Conservation (phyloP, 106 monocot species). For the Acanthochlamys bracteata region DNA sequence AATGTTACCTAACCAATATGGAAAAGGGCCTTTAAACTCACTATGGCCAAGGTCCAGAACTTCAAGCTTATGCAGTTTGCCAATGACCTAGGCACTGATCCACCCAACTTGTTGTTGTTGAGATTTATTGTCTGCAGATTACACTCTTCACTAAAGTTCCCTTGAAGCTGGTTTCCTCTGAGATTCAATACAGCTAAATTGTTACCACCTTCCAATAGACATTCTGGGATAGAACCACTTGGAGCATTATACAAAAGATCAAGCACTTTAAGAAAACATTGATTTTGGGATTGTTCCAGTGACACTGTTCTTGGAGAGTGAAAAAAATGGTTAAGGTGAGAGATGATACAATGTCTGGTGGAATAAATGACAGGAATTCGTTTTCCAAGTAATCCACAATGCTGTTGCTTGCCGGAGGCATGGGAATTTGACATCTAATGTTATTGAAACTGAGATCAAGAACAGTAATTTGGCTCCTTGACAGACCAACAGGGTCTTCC, state of each 20-base stretch:
- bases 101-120: conserved; percentile 33
- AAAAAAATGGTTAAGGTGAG: not conserved
- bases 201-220: conserved; percentile 14
- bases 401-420: conserved; percentile 22
- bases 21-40: conserved; percentile 37
- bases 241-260: conserved; percentile 61
- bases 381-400: conserved; percentile 64
- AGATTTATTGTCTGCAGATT: conserved; percentile 33
- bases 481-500: conserved; percentile 18
- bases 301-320: conserved; percentile 27
- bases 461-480: not conserved
- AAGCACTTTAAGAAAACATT: conserved; percentile 39
- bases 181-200: conserved; percentile 42
- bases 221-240: conserved; percentile 46
- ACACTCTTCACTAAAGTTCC: conserved; percentile 19
- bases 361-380: conserved; percentile 37
- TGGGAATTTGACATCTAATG: conserved; percentile 44
- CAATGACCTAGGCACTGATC: conserved; percentile 37
- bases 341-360: conserved; percentile 13
- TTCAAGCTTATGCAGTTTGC: conserved; percentile 35
- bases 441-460: conserved; percentile 63
- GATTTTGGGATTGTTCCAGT: conserved; percentile 37
- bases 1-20: conserved; percentile 38
- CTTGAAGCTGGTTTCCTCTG: conserved; percentile 33
- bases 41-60: conserved; percentile 72